Base-by-base conservation (phyloP, 1,284 basidiomycete genomes). In the Nidula niveotomentosa region DNA sequence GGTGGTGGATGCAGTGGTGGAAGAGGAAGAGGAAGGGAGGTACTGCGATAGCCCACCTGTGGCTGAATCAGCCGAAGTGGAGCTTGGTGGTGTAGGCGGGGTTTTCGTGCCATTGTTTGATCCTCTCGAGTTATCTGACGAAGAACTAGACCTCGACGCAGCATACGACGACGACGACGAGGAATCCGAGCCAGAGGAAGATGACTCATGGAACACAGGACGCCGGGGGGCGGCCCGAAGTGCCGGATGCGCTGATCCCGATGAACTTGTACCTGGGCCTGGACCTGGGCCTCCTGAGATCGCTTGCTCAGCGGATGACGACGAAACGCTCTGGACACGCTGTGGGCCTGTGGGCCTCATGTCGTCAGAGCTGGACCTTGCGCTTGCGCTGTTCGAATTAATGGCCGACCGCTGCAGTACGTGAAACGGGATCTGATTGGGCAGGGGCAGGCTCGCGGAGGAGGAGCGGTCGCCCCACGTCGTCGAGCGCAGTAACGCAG, bases 341-440 rank as follows among this genome's bases (percentile, higher is more conserved):
- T n/a, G n/a, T n/a, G n/a, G n/a, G n/a, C n/a, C n/a, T n/a, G n/a
- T n/a, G n/a, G n/a, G n/a, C n/a, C n/a, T n/a, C 39, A 30, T 10
- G 36, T 50, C 41, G 34, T 41, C 48, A 52, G 47, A 36, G 12
- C 44, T 9, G 8, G 8, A 8, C 44, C 8, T 48, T n/a, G n/a
- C n/a, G n/a, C n/a, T n/a, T n/a, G n/a, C n/a, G 18, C 46, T 34
- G 52, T 44, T 60, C 39, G 50, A 36, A 46, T 34, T 47, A 33
- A 23, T 49, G 1, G 15, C 13, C 9, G 34, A 49, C 41, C n/a
- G 18, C 12, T 61, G 60, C 2, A 65, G 58, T 37, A 60, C 59
- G 53, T 63, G 58, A 49, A 60, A 65, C n/a, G 65, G 63, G n/a
- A 67, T 63, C 41, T 65, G 62, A n/a, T 58, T 58, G 9, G 61